Evolutionary conservation across 2,329 filamentous ascomycete genomes (phyloP).

Genomic region (Xylaria sp.): DNA sequence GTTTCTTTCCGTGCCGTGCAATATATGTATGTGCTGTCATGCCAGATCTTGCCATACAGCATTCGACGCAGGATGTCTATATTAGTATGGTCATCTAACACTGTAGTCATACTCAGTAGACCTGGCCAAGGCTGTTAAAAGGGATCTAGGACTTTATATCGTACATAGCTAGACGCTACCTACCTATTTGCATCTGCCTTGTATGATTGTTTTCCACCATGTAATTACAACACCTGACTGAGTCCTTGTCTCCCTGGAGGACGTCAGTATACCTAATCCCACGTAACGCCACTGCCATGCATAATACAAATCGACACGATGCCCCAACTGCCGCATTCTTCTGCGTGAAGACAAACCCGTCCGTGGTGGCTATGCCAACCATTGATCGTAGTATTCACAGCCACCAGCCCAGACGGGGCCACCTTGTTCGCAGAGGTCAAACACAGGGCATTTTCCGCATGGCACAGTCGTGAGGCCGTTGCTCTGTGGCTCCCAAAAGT

Average conservation of each 20-base stretch:
- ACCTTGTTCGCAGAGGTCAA: slow-evolving; percentile 84
- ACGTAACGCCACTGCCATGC: slow-evolving; percentile 19
- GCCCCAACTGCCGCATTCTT: background rate
- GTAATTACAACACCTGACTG: slow-evolving; percentile 6
- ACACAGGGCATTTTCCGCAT: slow-evolving; percentile 88
- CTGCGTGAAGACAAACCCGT: background rate
- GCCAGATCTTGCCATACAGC: background rate
- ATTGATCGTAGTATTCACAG: slow-evolving; percentile 86
- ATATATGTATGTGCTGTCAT: background rate
- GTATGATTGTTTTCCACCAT: background rate
- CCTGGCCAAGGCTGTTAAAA: too few species aligned
- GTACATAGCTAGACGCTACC: too few species aligned
- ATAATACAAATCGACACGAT: slow-evolving; percentile 9
- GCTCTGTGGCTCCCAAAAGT: slow-evolving; percentile 38
- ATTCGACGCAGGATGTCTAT: too few species aligned
- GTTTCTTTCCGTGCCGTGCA: too few species aligned
- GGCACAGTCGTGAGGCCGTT: slow-evolving; percentile 85
- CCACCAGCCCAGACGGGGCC: slow-evolving; percentile 85
- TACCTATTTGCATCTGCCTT: too few species aligned
- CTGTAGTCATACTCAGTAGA: too few species aligned
- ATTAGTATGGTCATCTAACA: too few species aligned
- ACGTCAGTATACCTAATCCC: background rate
- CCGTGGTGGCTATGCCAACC: slow-evolving; percentile 50
- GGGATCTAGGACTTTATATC: too few species aligned
- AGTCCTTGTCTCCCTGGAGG: background rate